Percentiles rank a stretch among this genome's conserved stretches.
Evolutionary conservation across 257 asterid species (phyloP).

Genomic region (Gentiana macrophylla): DNA sequence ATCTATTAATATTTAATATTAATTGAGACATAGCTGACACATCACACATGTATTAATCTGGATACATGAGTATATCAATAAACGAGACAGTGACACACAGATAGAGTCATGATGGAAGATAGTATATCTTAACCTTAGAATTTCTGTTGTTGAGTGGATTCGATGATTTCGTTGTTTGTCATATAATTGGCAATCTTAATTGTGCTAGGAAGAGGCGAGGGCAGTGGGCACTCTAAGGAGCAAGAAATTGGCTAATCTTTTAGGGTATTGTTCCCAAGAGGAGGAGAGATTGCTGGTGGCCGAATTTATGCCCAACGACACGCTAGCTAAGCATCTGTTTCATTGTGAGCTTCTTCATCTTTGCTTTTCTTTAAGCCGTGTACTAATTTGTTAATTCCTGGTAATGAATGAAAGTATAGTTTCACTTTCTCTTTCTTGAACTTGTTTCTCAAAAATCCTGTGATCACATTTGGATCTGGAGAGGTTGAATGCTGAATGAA

Average conservation of each 20-base stretch:
- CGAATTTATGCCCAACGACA: conserved; percentile 42
- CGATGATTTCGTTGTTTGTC: neutral
- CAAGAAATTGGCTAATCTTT: conserved; percentile 32
- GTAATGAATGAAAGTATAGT: neutral
- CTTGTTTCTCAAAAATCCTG: neutral
- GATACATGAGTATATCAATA: too few species aligned
- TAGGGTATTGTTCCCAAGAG: conserved; percentile 36
- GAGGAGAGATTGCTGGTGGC: conserved; percentile 41
- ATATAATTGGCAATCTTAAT: neutral
- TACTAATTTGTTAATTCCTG: neutral
- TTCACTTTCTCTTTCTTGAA: neutral
- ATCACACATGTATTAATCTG: too few species aligned
- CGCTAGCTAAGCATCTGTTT: conserved; percentile 45
- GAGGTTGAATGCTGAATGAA: neutral
- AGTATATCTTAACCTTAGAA: too few species aligned
- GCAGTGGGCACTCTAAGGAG: conserved; percentile 39
- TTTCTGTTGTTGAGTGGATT: neutral
- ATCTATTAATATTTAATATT: too few species aligned
- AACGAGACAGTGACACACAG: too few species aligned
- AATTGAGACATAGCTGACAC: too few species aligned
- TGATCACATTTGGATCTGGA: neutral
- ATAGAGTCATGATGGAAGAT: too few species aligned
- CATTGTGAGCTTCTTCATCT: conserved; percentile 27
- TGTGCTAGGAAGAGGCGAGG: conserved; percentile 32
- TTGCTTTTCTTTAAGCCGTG: neutral